Base-by-base conservation (phyloP, 2,329 filamentous ascomycete species). In the Xylariaceae sp. region DNA sequence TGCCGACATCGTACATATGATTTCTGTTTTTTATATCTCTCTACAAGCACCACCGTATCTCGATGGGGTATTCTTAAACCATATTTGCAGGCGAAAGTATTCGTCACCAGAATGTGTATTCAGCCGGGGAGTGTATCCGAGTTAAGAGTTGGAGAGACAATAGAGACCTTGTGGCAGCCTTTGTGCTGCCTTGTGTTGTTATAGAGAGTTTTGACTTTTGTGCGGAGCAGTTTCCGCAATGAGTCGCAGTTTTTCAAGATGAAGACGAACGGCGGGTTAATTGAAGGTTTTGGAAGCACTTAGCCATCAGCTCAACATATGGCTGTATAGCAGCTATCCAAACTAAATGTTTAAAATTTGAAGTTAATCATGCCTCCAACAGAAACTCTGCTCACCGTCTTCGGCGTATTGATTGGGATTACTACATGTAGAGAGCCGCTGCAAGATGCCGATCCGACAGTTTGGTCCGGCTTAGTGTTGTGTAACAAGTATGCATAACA, bases 1-100 rank as follows among this genome's bases (percentile, higher is more conserved):
- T 51, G 42, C n/a, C 21, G 18, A 37, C 45, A 51, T 13, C 37
- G 47, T 59, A 52, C 47, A 59, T 55, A 54, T 9, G 30, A 59
- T 50, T 10, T 43, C 27, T 32, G 23, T 18, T 10, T 13, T 49
- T 45, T 10, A 24, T 40, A 42, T 15, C 27, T 24, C 30, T 26
- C n/a, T 43, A 29, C 29, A 21, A 39, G 36, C 27, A 26, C 15
- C 11, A 16, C 24, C 20, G 21, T 45, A 13, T 10, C 23, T 47
- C 9, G 13, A 26, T 24, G 23, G 20, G 42, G 18, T 23, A n/a
- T 20, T 20, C 3, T 15, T 36, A 41, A 32, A n/a, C 37, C n/a
- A 20, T 24, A 23, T 18, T 21, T 42, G 18, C n/a, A 11, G 9
- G 16, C 13, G 35, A 20, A 16, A 18, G 26, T 30, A 30, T 39